Evolutionary conservation across 345 rosid species (phyloP).

Genomic region (Rhodamnia rubescens): DNA sequence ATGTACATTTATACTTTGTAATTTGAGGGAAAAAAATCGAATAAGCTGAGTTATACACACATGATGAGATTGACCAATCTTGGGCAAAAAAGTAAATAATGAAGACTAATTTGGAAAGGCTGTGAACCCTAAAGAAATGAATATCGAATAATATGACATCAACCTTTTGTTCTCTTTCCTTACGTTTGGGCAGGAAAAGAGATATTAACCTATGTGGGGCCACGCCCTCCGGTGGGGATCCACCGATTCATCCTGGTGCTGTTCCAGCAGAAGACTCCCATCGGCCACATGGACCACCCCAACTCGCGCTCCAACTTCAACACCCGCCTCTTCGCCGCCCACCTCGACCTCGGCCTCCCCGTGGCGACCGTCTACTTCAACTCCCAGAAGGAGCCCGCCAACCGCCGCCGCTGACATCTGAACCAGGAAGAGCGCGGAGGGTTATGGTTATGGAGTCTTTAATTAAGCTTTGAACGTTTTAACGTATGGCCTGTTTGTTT

Average conservation of each 20-base stretch:
- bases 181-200: conserved; percentile 42
- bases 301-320: conserved; percentile 54
- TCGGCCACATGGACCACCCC: conserved; percentile 51
- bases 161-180: not conserved
- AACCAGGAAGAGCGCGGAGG: too few species aligned
- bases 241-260: conserved; percentile 75
- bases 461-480: not conserved
- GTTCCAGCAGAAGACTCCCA: conserved; percentile 46
- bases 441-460: not conserved
- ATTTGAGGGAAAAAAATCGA: not conserved
- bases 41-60: not conserved
- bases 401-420: conserved; percentile 34
- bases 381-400: conserved; percentile 76
- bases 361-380: conserved; percentile 80
- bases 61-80: not conserved
- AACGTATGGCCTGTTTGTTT: not conserved
- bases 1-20: not conserved
- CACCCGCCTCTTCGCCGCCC: conserved; percentile 55
- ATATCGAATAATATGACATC: not conserved
- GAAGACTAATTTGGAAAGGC: not conserved
- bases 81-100: not conserved
- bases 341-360: conserved; percentile 58
- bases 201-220: conserved; percentile 28
- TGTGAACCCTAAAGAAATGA: not conserved
- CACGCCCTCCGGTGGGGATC: conserved; percentile 79